Evolutionary conservation across 2,329 filamentous ascomycete species (phyloP).

Genomic region (Delphinella strobiligena): DNA sequence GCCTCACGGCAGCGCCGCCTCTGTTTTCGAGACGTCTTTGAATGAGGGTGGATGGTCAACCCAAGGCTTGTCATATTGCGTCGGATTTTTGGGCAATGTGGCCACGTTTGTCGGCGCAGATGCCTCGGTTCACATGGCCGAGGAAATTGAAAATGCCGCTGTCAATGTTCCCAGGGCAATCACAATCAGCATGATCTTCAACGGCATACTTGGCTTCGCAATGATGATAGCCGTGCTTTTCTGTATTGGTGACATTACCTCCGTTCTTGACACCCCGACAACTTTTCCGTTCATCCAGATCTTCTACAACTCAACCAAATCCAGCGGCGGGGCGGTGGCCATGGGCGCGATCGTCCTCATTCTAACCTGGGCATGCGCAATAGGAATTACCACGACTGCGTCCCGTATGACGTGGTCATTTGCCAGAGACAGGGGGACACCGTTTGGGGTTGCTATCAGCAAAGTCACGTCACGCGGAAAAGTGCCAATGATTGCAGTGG

Average conservation of each 20-base stretch:
- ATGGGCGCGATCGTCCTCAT: slow-evolving; percentile 23
- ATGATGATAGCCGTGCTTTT: slow-evolving; percentile 23
- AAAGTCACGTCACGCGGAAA: too few relatives aligned
- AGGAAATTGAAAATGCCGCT: slow-evolving; percentile 17
- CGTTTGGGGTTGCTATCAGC: too few relatives aligned
- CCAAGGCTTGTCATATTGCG: slow-evolving; percentile 7
- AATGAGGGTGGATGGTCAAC: slow-evolving; percentile 8
- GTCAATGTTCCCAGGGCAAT: slow-evolving; percentile 15
- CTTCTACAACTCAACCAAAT: slow-evolving; percentile 24
- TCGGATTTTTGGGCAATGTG: slow-evolving; percentile 10
- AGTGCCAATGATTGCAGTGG: too few relatives aligned
- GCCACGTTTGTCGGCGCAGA: slow-evolving; percentile 15
- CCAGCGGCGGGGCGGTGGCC: slow-evolving; percentile 19
- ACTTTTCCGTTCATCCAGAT: slow-evolving; percentile 23
- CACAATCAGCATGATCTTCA: slow-evolving; percentile 12
- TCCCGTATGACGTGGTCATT: slow-evolving; percentile 29
- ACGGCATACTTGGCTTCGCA: slow-evolving; percentile 16
- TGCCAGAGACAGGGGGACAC: slow-evolving; percentile 24
- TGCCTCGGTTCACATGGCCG: slow-evolving; percentile 16
- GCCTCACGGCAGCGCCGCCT: background rate
- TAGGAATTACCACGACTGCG: slow-evolving; percentile 25
- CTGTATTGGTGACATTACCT: slow-evolving; percentile 21
- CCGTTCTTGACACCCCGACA: slow-evolving; percentile 13
- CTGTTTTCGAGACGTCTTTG: background rate
- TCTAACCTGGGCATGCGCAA: slow-evolving; percentile 18